A percentile compares a stretch with the other conserved stretches of the same genome.
Evolutionary conservation across 192 early-diverging fungal species (phyloP).

Genomic region (Coemansia sp.): DNA sequence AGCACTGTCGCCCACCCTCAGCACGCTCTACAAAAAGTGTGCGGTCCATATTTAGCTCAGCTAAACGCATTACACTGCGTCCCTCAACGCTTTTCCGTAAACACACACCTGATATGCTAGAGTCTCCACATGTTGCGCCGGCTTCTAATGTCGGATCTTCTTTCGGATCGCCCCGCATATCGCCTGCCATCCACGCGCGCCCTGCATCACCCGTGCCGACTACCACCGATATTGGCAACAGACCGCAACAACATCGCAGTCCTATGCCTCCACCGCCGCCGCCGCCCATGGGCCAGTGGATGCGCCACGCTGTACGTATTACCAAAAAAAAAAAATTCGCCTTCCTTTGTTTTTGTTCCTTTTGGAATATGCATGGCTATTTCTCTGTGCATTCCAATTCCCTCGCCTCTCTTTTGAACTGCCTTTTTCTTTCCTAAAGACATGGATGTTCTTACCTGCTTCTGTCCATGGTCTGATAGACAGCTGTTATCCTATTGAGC

Average conservation of each 20-base stretch:
- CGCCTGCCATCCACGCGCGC: neutral
- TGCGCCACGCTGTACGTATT: slow-evolving; percentile 32
- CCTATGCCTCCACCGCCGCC: slow-evolving; percentile 7
- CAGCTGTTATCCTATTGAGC: neutral
- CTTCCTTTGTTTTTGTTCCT: neutral
- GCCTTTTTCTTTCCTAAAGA: neutral
- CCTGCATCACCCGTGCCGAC: slow-evolving; percentile 6
- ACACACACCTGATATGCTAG: slow-evolving; percentile 3
- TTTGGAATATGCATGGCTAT: neutral
- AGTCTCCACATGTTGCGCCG: neutral
- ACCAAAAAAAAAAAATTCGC: neutral
- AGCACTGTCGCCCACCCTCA: slow-evolving; percentile 24
- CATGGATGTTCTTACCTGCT: neutral
- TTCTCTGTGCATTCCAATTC: neutral
- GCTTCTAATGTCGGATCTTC: neutral
- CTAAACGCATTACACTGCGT: slow-evolving; percentile 40
- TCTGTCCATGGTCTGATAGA: neutral
- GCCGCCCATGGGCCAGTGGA: slow-evolving; percentile 7
- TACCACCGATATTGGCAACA: neutral
- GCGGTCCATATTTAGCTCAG: slow-evolving; percentile 37
- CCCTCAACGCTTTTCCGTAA: slow-evolving; percentile 29
- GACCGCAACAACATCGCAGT: neutral
- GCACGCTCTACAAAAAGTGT: slow-evolving; percentile 37
- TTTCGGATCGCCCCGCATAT: slow-evolving; percentile 1
- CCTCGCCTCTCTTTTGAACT: neutral